Evolutionary conservation across 148 eudicot genomes (phyloP), one percentile per base, ranked within the genome.

Genomic region (Mesembryanthemum crystallinum): DNA sequence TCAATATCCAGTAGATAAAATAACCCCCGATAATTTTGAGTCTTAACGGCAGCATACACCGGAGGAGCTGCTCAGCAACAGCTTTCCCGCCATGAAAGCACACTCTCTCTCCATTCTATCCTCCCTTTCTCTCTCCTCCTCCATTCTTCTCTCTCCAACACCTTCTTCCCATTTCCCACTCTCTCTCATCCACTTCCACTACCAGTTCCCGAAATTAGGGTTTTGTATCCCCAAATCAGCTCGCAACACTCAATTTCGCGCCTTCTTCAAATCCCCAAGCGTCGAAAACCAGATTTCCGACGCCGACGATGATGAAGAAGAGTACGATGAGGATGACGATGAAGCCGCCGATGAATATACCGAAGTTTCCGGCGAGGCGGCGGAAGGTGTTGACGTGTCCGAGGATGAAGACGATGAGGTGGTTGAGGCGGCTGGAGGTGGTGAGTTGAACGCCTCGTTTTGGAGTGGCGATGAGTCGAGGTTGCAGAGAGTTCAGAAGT

Each of bases 71-170:
- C 55, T 25, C 28, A 15, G 45, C 72, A 54, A 65, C 64, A 66
- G 75, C 73, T 82, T 83, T 82, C 91, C 85, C 97, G 97, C 98
- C 97, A 94, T 94, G 97, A 73, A 71, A 29, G 37, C 85, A 0
- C 29, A 43, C 77, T 59, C 80, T 65, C 80, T 59, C 80, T 79
- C 84, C 63, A 13, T 65, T 77, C 73, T 82, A 84, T 76, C 80
- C 65, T 62, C 69, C 42, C 79, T 51, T 61, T 49, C 82, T 32
- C 78, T 55, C 79, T 61, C 67, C 69, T 72, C 75, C 21, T 20
- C 73, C 49, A 61, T 10, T 28, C 77, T 75, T 47, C 64, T 71
- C 70, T 65, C 3, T 76, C 45, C 70, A 18, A 18, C 76, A 28
- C 30, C 60, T 20, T 71, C 68, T 27, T 61, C 55, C 23, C 76